Percentiles rank a stretch among this genome's conserved stretches.
These are phyloP conservation scores for Heritiera fomes DNA, from an alignment of 345 rosid genomes.

Conservation along the genomic window DNA sequence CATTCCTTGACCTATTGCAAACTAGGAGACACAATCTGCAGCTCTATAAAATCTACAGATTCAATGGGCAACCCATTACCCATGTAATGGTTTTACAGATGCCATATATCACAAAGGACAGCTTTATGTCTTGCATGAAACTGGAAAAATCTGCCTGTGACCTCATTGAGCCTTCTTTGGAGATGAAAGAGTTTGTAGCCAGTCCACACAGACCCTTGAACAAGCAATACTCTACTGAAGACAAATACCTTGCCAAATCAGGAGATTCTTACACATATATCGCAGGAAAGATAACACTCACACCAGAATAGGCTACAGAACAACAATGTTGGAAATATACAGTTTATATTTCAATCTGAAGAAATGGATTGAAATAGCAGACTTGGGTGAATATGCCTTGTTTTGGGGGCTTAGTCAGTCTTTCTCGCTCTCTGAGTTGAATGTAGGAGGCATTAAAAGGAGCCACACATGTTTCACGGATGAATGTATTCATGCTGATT, in stretches of 20 bases:
- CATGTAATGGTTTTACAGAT: not conserved
- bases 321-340: conserved; percentile 12
- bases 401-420: too few species aligned
- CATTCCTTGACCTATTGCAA: not conserved
- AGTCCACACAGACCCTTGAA: not conserved
- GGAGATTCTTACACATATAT: not conserved
- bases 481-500: conserved; percentile 8
- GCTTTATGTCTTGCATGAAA: not conserved
- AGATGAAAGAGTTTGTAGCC: not conserved
- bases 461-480: not conserved
- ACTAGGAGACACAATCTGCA: not conserved
- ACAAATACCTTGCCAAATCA: not conserved
- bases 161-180: not conserved
- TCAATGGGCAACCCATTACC: not conserved
- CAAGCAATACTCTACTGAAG: not conserved
- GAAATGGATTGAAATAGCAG: not conserved
- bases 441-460: not conserved
- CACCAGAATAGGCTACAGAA: not conserved
- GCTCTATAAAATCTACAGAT: not conserved
- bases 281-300: not conserved
- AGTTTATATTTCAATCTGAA: conserved; percentile 1
- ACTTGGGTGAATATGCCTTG: not conserved
- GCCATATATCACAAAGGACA: conserved; percentile 7
- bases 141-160: too few species aligned
- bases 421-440: too few species aligned